Base-by-base conservation (phyloP, 352 stramenopile species). In the Pythium monospermum region DNA sequence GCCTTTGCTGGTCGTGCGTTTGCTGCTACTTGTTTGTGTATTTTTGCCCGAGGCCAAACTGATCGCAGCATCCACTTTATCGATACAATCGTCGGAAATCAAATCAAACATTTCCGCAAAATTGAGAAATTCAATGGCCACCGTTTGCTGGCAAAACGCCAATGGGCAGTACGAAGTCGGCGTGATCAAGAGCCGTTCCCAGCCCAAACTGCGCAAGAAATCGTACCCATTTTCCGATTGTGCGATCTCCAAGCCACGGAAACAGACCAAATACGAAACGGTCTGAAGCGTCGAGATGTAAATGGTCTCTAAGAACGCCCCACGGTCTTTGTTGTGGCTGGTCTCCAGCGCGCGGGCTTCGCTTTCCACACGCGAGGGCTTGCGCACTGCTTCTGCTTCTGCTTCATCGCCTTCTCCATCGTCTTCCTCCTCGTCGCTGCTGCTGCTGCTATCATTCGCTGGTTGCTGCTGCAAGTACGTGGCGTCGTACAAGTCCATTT, bases 211-310 rank as follows among this genome's bases (percentile, higher is more conserved):
- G 7, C 79, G 80, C 59, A 93, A 53, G 47, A 91, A 93, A 12
- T 86, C 76, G 53, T 91, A 93, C 21, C 83, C 73, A 25, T 78
- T 73, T 21, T 82, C 72, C 26, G 49, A 71, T 40, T 85, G 65
- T 66, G 87, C 64, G 43, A 97, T 73, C 59, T 94, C 83, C 31
- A 91, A 67, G n/a, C 94, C 94, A 31, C 94, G 85, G 61, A 98
- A 99, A 61, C 95, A 98, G 66, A 99, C 79, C 36, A 99, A 87
- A 71, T 99, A 99, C 72, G 97, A 99, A 31, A 96, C 91, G 15
- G 95, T 95, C 69, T 99, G 96, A 31, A 97, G 66, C 35, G 80
- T 84, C 0, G 77, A 88, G 45, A 91, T 76, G 64, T 76, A 91
- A 45, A 85, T 92, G 44, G 63, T 79, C 51, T 86, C 78, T 23